These are phyloP conservation scores for Digitaria exilis DNA, from an alignment of 202 grass and related monocot genomes.

Conservation along the genomic window DNA sequence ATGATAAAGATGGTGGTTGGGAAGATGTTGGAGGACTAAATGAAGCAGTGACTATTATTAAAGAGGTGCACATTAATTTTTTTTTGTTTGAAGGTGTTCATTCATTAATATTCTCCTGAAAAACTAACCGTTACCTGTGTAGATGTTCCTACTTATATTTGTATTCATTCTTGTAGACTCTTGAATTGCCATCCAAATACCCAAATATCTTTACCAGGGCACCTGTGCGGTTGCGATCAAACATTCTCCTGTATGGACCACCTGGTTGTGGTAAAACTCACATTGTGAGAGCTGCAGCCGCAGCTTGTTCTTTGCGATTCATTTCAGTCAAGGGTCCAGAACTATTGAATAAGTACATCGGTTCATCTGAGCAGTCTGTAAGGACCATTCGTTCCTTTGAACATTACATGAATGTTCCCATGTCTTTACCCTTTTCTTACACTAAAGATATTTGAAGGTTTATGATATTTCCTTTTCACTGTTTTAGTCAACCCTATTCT, in stretches of 20 bases:
- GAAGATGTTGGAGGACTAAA: slow-evolving; percentile 88
- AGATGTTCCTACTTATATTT: slow-evolving; percentile 36
- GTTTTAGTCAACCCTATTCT: slow-evolving; percentile 22
- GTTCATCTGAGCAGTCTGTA: slow-evolving; percentile 96
- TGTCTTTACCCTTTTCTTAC: slow-evolving; percentile 17
- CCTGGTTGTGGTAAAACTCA: slow-evolving; percentile 97
- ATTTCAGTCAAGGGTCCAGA: slow-evolving; percentile 96
- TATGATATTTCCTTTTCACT: slow-evolving; percentile 25
- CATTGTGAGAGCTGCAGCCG: slow-evolving; percentile 87
- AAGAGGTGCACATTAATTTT: slow-evolving; percentile 67
- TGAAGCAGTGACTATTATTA: slow-evolving; percentile 78
- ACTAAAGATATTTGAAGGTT: slow-evolving; percentile 33
- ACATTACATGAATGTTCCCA: slow-evolving; percentile 8
- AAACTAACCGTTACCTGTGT: slow-evolving; percentile 2
- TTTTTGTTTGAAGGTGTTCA: slow-evolving; percentile 15
- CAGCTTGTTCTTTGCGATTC: slow-evolving; percentile 87
- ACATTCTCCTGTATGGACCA: slow-evolving; percentile 95
- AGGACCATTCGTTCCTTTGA: slow-evolving; percentile 35
- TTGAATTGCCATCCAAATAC: slow-evolving; percentile 94
- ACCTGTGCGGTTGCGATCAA: slow-evolving; percentile 85
- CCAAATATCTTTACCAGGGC: slow-evolving; percentile 81
- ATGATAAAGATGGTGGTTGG: slow-evolving; percentile 78
- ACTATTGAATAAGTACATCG: slow-evolving; percentile 96
- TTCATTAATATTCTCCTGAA: slow-evolving; percentile 30
- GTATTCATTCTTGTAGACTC: slow-evolving; percentile 57